A percentile compares a stretch with the other conserved stretches of the same genome.
Conservation (phyloP, 441 rosid genomes). For the Mallotus japonicus region DNA sequence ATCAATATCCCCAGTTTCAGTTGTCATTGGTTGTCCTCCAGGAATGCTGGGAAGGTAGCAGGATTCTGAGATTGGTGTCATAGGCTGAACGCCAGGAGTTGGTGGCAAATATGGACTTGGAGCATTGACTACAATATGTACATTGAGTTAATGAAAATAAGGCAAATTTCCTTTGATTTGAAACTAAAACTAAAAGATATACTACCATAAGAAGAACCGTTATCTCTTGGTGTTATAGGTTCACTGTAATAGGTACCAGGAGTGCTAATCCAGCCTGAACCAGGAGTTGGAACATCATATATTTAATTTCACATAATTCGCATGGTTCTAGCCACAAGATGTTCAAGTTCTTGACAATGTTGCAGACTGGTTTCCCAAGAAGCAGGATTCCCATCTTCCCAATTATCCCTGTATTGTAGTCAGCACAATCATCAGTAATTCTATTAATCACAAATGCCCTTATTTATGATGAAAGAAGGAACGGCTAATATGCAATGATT, state of each 20-base stretch:
- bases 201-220: constrained; percentile 68
- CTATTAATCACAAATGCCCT: too few relatives aligned
- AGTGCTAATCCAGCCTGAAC: constrained; percentile 91
- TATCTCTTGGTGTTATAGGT: constrained; percentile 92
- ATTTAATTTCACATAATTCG: neutral
- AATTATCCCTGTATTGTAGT: constrained; percentile 57
- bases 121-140: constrained; percentile 63
- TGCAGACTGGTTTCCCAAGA: constrained; percentile 95
- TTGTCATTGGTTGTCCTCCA: constrained; percentile 98
- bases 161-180: neutral
- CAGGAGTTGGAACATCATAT: constrained; percentile 94
- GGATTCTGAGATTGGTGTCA: constrained; percentile 81
- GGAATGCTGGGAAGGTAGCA: constrained; percentile 90
- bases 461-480: too few relatives aligned
- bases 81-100: constrained; percentile 91
- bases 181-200: constrained; percentile 3
- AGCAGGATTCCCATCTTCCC: constrained; percentile 95
- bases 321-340: neutral
- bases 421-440: too few relatives aligned
- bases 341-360: constrained; percentile 53
- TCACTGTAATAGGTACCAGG: constrained; percentile 90
- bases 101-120: constrained; percentile 93
- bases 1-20: constrained; percentile 89
- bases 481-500: neutral
- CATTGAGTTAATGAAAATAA: constrained; percentile 13